These are phyloP conservation scores for Gossypium laxum DNA, from an alignment of 441 rosid genomes.

Conservation along the genomic window DNA sequence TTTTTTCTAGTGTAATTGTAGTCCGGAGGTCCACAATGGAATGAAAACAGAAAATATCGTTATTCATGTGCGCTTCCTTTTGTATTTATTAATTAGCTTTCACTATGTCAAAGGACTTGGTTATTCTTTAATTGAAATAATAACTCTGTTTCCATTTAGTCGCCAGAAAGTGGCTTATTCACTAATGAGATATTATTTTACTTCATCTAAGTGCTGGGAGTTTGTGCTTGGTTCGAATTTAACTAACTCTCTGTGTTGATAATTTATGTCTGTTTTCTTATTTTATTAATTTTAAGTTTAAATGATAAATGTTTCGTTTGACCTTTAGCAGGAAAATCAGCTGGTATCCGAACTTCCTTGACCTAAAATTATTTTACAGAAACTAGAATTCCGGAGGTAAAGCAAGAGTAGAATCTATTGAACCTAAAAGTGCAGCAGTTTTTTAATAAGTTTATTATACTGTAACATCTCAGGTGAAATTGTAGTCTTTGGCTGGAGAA, in stretches of 20 bases:
- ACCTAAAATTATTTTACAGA: not conserved
- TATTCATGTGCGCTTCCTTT: not conserved
- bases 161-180: not conserved
- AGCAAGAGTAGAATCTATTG: not conserved
- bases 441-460: not conserved
- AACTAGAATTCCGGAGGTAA: not conserved
- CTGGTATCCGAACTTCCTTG: not conserved
- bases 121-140: not conserved
- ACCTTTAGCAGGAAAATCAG: not conserved
- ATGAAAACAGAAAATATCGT: not conserved
- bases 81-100: not conserved
- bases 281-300: not conserved
- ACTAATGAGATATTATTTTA: not conserved
- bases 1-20: not conserved
- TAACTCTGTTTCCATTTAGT: not conserved
- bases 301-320: not conserved
- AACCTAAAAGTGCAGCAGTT: not conserved
- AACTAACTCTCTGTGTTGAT: not conserved
- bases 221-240: not conserved
- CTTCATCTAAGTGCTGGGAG: not conserved
- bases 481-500: slow-evolving; percentile 19
- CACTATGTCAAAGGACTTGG: not conserved
- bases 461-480: slow-evolving; percentile 9
- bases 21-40: not conserved
- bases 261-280: not conserved